phyloP scores from a whole-genome alignment of 768 basidiomycete species.

The Hericium erinaceus region DNA sequence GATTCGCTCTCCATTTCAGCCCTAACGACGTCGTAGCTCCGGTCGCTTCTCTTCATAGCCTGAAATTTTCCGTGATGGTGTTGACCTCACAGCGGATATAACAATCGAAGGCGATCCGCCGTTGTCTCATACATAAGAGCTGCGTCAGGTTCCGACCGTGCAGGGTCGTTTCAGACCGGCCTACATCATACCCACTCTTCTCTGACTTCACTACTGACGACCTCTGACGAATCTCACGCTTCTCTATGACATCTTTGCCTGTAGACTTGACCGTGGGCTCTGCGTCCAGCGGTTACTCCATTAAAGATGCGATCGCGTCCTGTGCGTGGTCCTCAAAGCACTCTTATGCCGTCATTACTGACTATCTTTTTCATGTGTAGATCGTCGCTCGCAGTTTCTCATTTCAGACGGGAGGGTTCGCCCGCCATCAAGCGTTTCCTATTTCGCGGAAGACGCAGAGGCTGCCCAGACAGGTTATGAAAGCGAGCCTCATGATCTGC shows the following conservation, averaged over 20 bases:
- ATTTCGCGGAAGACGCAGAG: not conserved
- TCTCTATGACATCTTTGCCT: not conserved
- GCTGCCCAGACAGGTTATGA: not conserved
- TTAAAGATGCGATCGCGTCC: slow-evolving; percentile 10
- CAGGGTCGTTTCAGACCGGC: too few species aligned
- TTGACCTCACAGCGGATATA: too few species aligned
- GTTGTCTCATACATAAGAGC: too few species aligned
- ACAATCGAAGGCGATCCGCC: too few species aligned
- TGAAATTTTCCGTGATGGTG: too few species aligned
- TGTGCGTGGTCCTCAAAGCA: slow-evolving; percentile 2
- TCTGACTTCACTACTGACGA: not conserved
- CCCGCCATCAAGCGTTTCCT: not conserved
- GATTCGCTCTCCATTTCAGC: too few species aligned
- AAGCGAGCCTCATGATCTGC: not conserved
- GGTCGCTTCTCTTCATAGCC: too few species aligned
- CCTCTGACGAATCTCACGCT: not conserved
- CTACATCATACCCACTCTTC: too few species aligned
- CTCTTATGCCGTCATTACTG: not conserved
- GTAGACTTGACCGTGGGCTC: slow-evolving; percentile 4
- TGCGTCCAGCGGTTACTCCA: slow-evolving; percentile 5
- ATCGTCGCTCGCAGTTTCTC: slow-evolving; percentile 12
- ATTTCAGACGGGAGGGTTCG: slow-evolving; percentile 2
- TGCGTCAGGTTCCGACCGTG: too few species aligned
- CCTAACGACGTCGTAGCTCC: too few species aligned
- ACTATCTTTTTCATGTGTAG: not conserved